Evolutionary conservation across 768 basidiomycete genomes (phyloP).

Genomic region (Rhizopogon rudus): DNA sequence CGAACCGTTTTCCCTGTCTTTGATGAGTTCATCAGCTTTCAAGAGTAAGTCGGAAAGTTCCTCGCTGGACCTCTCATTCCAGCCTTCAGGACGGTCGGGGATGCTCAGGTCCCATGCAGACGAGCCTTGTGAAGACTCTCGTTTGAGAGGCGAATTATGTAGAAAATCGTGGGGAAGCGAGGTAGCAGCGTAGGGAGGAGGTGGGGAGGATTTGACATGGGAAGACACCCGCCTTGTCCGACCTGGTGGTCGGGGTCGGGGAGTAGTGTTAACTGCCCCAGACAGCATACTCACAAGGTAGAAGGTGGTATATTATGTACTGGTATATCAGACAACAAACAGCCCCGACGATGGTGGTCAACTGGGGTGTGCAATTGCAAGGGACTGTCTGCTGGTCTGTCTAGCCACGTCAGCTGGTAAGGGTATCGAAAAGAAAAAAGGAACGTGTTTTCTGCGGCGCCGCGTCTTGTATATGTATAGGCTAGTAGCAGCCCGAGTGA

Average conservation of each 20-base stretch:
- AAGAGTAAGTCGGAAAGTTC: slow-evolving; percentile 66
- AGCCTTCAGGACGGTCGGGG: slow-evolving; percentile 31
- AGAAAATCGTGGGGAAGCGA: slow-evolving; percentile 27
- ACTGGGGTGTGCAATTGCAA: neutral
- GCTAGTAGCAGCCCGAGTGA: neutral
- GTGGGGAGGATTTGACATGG: slow-evolving; percentile 37
- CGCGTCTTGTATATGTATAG: neutral
- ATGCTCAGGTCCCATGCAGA: slow-evolving; percentile 17
- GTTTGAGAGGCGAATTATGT: slow-evolving; percentile 25
- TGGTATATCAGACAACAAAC: neutral
- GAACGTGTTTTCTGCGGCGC: neutral
- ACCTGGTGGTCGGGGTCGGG: slow-evolving; percentile 66
- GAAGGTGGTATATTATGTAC: slow-evolving; percentile 8
- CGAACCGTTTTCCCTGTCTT: slow-evolving; percentile 71
- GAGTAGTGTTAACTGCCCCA: slow-evolving; percentile 29
- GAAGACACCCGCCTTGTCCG: slow-evolving; percentile 48
- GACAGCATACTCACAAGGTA: slow-evolving; percentile 26
- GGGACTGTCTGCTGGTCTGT: neutral
- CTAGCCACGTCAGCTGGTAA: neutral
- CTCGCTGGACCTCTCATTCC: slow-evolving; percentile 67
- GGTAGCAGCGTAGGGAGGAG: slow-evolving; percentile 54
- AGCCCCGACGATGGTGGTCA: neutral
- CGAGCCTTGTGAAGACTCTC: slow-evolving; percentile 12
- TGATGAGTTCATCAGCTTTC: slow-evolving; percentile 72
- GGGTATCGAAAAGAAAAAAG: neutral